phyloP scores from a whole-genome alignment of 2,329 filamentous ascomycete genomes.

The Aspergillus flavus region DNA sequence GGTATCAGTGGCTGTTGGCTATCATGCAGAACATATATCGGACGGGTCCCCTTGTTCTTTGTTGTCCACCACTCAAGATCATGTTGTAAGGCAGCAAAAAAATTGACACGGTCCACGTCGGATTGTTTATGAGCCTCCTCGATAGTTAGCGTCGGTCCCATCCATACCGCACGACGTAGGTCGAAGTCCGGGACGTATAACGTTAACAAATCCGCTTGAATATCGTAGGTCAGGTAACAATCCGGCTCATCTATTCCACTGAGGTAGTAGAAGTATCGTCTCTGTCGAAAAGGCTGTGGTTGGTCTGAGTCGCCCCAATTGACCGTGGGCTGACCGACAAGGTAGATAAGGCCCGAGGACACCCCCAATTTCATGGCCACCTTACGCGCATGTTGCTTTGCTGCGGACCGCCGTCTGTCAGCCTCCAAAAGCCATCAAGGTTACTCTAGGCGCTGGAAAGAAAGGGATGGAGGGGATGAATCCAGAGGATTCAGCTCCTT shows the following conservation, averaged over 20 bases:
- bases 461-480: neutral
- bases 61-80: constrained; percentile 51
- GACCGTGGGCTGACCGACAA: constrained; percentile 54
- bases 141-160: constrained; percentile 42
- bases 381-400: constrained; percentile 53
- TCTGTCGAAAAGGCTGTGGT: constrained; percentile 58
- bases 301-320: constrained; percentile 63
- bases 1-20: constrained; percentile 35
- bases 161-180: constrained; percentile 48
- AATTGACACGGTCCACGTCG: constrained; percentile 72
- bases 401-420: constrained; percentile 30
- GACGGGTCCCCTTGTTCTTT: constrained; percentile 26
- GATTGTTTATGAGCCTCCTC: constrained; percentile 64
- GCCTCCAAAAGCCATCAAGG: constrained; percentile 9
- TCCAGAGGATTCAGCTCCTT: neutral
- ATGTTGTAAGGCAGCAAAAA: constrained; percentile 51
- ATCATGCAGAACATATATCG: constrained; percentile 42
- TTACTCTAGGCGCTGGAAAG: neutral
- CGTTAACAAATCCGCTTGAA: constrained; percentile 62
- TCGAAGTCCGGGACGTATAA: constrained; percentile 75
- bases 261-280: constrained; percentile 65
- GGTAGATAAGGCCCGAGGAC: constrained; percentile 57
- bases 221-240: constrained; percentile 61
- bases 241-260: constrained; percentile 58
- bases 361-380: constrained; percentile 48